Base-by-base conservation (phyloP, 73 alveolate species). In the Strombidium stylifer region DNA sequence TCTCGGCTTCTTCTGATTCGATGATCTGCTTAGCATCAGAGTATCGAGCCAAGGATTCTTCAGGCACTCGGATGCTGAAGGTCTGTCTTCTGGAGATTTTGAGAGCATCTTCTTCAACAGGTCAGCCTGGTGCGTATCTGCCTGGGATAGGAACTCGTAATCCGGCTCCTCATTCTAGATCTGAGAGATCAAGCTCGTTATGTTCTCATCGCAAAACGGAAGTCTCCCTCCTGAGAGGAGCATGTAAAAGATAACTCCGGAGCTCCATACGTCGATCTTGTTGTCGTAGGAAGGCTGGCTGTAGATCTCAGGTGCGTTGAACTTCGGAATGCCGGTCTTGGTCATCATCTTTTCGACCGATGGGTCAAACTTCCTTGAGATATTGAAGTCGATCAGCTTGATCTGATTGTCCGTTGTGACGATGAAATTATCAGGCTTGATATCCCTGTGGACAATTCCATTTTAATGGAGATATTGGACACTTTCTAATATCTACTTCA, bases 391-490 rank as follows among this genome's bases (percentile, higher is more conserved):
- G 32, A 84, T 51, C 34, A 57, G 48, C 55, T 59, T 71, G 0
- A 78, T 45, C 53, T 75, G 53, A n/a, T n/a, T n/a, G 34, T 78
- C 79, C 27, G 75, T 74, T 11, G 85, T 78, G 15, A 84, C 78
- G 28, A 77, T 49, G 48, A 84, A 72, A 31, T 84, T 84, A 31
- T 65, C 69, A 11, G 86, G 84, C 48, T 84, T 84, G 41, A 84
- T 65, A 49, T 84, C 94, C 28, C 94, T 64, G 47, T 84, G 94
- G 70, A 75, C 58, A 44, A 84, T 70, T 25, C 82, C 78, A 19
- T 84, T 58, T 62, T 47, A 16, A 50, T 84, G 94, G 44, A 84
- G 72, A 46, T 62, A 77, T 35, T 84, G 82, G 37, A 84, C 69
- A 5, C 85, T 86, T 27, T 44, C 50, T 48, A 75, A 59, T 37